Evolutionary conservation across 1,284 basidiomycete genomes (phyloP).

Genomic region (Phaffia rhodozyma): DNA sequence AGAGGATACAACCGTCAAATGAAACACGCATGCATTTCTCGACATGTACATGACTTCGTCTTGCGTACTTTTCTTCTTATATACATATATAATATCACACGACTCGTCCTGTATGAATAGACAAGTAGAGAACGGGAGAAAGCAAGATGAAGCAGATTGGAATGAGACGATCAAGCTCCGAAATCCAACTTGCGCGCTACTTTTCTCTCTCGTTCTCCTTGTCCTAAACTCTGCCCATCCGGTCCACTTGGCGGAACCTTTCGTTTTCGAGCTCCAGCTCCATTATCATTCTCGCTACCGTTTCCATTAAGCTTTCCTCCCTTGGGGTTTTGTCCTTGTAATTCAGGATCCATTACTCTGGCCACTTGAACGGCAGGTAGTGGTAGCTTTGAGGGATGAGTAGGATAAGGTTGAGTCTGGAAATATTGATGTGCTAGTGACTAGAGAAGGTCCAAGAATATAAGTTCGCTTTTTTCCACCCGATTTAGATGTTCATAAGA

Average conservation of each 20-base stretch:
- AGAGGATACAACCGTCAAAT: too few relatives aligned
- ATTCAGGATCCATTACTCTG: constrained; percentile 12
- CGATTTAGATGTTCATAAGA: background rate
- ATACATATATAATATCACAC: too few relatives aligned
- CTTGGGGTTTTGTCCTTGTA: background rate
- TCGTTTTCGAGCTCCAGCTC: too few relatives aligned
- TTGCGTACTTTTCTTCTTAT: too few relatives aligned
- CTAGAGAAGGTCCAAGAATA: constrained; percentile 32
- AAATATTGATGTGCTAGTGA: constrained; percentile 68
- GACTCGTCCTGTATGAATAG: too few relatives aligned
- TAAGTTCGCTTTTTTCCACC: constrained; percentile 11
- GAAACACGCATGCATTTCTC: too few relatives aligned
- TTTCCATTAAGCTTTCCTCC: background rate
- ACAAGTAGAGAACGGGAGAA: too few relatives aligned
- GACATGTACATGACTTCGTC: too few relatives aligned
- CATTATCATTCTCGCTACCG: background rate
- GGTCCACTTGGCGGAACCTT: too few relatives aligned
- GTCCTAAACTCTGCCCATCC: too few relatives aligned
- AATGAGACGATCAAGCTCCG: background rate
- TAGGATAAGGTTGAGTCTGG: constrained; percentile 60
- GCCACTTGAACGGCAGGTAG: background rate
- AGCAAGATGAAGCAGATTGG: background rate
- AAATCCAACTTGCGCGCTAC: background rate
- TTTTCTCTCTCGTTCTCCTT: background rate
- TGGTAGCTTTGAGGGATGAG: constrained; percentile 68